phyloP scores from a whole-genome alignment of 2,329 filamentous ascomycete genomes.

The Arachnomyces sp. region DNA sequence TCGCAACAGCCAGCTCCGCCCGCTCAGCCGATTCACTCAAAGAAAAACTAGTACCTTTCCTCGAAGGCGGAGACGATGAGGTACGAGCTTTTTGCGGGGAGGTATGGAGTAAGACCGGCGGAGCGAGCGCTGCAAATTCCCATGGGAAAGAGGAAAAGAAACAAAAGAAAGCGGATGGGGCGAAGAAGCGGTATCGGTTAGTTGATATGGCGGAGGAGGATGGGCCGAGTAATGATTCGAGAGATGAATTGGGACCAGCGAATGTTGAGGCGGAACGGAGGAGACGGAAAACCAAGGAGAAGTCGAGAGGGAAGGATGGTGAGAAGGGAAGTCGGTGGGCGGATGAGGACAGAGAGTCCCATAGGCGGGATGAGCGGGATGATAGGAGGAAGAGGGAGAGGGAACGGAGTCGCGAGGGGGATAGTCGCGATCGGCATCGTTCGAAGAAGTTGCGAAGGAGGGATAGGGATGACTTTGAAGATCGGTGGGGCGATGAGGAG shows the following conservation, averaged over 20 bases:
- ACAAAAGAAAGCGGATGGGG: conserved; percentile 21
- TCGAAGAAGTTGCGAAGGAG: conserved; percentile 46
- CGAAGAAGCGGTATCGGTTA: conserved; percentile 46
- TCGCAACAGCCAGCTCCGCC: conserved; percentile 45
- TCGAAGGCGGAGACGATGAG: conserved; percentile 43
- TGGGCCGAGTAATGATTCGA: conserved; percentile 17
- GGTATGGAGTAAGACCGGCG: conserved; percentile 32
- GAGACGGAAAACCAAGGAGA: conserved; percentile 27
- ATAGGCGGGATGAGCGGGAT: conserved; percentile 24
- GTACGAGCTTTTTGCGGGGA: conserved; percentile 42
- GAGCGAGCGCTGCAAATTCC: conserved; percentile 14
- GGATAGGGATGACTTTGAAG: conserved; percentile 56
- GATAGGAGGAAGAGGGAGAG: conserved; percentile 29
- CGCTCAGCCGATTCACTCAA: conserved; percentile 42
- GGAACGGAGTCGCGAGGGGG: conserved; percentile 28
- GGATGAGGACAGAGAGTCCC: conserved; percentile 8
- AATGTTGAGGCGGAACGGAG: conserved; percentile 21
- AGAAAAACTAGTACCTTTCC: conserved; percentile 46
- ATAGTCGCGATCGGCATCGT: conserved; percentile 35
- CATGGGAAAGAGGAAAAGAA: conserved; percentile 7
- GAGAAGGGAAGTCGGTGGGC: conserved; percentile 15
- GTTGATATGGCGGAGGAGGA: conserved; percentile 42
- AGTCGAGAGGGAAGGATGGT: conserved; percentile 18
- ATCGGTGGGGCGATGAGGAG: conserved; percentile 77
- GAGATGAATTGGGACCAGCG: conserved; percentile 19